phyloP scores from a whole-genome alignment of 352 stramenopile genomes.

The Blastocystis sp. region DNA sequence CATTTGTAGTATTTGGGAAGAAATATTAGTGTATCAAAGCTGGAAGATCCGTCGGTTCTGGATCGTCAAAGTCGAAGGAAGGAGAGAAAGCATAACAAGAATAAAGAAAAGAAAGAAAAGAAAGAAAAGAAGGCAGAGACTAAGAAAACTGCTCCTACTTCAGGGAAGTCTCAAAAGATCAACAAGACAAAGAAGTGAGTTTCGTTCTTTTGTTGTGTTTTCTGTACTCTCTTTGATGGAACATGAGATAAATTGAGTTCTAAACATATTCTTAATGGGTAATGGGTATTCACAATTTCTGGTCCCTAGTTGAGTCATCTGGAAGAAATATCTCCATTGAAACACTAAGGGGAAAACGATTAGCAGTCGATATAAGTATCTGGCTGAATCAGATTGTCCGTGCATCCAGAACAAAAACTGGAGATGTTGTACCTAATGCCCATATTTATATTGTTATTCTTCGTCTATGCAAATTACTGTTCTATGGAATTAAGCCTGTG shows the following conservation, averaged over 20 bases:
- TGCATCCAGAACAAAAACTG: slow-evolving; percentile 87
- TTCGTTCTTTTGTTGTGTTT: background rate
- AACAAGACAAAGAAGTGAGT: background rate
- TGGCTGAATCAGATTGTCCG: slow-evolving; percentile 99
- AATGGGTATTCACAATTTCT: slow-evolving; percentile 98
- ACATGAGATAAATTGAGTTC: too few species aligned
- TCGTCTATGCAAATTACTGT: slow-evolving; percentile 73
- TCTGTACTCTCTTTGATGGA: too few species aligned
- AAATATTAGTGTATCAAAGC: background rate
- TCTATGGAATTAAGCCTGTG: slow-evolving; percentile 88
- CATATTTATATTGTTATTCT: slow-evolving; percentile 72
- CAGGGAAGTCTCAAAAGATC: background rate
- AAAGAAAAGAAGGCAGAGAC: background rate
- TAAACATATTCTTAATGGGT: too few species aligned
- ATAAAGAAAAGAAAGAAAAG: background rate
- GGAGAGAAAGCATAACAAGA: slow-evolving; percentile 30
- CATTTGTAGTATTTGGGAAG: slow-evolving; percentile 21
- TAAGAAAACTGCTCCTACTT: background rate
- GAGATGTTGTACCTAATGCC: slow-evolving; percentile 84
- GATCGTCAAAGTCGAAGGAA: slow-evolving; percentile 42
- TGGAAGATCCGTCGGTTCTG: slow-evolving; percentile 28
- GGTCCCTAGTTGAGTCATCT: slow-evolving; percentile 87
- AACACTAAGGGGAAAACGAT: slow-evolving; percentile 83
- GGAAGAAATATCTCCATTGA: slow-evolving; percentile 92
- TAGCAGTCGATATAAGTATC: slow-evolving; percentile 96